Evolutionary conservation across 805 yeast species (phyloP).

Genomic region (Starmera pachycereana): DNA sequence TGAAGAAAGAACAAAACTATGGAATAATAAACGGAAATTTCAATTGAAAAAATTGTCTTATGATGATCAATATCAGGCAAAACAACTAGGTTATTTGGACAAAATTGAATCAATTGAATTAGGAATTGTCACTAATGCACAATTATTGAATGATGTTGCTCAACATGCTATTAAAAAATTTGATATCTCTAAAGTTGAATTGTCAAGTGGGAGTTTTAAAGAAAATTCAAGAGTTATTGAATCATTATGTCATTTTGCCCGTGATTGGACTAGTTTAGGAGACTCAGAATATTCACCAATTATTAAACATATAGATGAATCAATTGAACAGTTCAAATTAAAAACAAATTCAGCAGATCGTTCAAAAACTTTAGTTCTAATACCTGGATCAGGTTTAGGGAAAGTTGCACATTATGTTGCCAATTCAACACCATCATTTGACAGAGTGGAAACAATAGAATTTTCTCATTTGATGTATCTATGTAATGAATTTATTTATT

Average conservation of each 20-base stretch:
- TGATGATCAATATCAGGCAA: slow-evolving; percentile 47
- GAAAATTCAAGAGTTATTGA: slow-evolving; percentile 45
- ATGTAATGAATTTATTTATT: slow-evolving; percentile 50
- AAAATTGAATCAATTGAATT: slow-evolving; percentile 42
- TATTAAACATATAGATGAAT: slow-evolving; percentile 38
- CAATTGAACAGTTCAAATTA: slow-evolving; percentile 21
- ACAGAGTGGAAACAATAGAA: slow-evolving; percentile 63
- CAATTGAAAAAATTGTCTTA: slow-evolving; percentile 37
- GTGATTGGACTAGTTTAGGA: slow-evolving; percentile 64
- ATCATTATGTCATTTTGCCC: slow-evolving; percentile 59
- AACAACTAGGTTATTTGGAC: slow-evolving; percentile 39
- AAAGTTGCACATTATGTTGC: slow-evolving; percentile 59
- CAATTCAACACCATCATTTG: slow-evolving; percentile 25
- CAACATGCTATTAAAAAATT: slow-evolving; percentile 24
- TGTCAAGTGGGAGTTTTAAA: slow-evolving; percentile 20
- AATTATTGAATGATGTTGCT: slow-evolving; percentile 35
- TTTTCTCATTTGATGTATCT: slow-evolving; percentile 66
- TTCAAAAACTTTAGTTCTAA: slow-evolving; percentile 40
- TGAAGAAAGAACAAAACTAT: slow-evolving; percentile 24
- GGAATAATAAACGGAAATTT: slow-evolving; percentile 36
- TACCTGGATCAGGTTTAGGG: slow-evolving; percentile 89
- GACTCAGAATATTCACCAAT: slow-evolving; percentile 43
- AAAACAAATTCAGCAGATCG: slow-evolving; percentile 11
- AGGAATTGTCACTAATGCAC: slow-evolving; percentile 36
- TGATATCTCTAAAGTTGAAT: slow-evolving; percentile 32